Evolutionary conservation across 129 eudicot genomes (phyloP).

Genomic region (Silybum marianum): DNA sequence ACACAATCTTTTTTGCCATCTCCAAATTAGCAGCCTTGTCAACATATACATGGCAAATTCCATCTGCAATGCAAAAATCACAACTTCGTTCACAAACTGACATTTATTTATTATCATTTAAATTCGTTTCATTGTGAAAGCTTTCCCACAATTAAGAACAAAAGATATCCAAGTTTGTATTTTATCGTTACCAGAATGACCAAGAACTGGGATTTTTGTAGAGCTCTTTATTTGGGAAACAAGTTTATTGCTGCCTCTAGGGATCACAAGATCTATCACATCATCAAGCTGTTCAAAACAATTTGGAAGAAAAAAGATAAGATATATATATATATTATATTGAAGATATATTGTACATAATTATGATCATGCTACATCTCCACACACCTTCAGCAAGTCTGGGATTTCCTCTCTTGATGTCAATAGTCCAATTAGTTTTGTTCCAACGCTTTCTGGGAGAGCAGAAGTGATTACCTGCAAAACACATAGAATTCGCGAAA

Average conservation of each 20-base stretch:
- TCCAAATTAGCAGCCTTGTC: slow-evolving; percentile 86
- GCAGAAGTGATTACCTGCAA: slow-evolving; percentile 72
- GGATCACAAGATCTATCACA: slow-evolving; percentile 96
- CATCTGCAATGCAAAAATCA: slow-evolving; percentile 54
- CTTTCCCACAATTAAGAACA: neutral
- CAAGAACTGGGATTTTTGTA: slow-evolving; percentile 93
- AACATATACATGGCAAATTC: slow-evolving; percentile 88
- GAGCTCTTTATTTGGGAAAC: slow-evolving; percentile 80
- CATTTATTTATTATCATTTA: neutral
- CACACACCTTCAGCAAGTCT: slow-evolving; percentile 74
- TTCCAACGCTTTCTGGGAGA: slow-evolving; percentile 75
- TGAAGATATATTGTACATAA: neutral
- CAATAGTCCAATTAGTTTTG: slow-evolving; percentile 70
- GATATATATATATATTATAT: neutral
- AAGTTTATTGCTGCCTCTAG: slow-evolving; percentile 96
- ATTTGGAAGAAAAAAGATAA: neutral
- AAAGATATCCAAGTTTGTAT: neutral
- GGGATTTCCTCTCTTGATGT: slow-evolving; percentile 88
- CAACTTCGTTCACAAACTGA: slow-evolving; percentile 1
- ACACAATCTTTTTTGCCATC: slow-evolving; percentile 69
- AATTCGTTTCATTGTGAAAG: neutral
- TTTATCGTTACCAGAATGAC: slow-evolving; percentile 72
- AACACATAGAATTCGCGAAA: neutral
- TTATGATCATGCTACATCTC: neutral
- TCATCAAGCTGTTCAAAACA: slow-evolving; percentile 73